Base-by-base conservation (phyloP, 2,329 filamentous ascomycete species). In the Lachnellula cervina region DNA sequence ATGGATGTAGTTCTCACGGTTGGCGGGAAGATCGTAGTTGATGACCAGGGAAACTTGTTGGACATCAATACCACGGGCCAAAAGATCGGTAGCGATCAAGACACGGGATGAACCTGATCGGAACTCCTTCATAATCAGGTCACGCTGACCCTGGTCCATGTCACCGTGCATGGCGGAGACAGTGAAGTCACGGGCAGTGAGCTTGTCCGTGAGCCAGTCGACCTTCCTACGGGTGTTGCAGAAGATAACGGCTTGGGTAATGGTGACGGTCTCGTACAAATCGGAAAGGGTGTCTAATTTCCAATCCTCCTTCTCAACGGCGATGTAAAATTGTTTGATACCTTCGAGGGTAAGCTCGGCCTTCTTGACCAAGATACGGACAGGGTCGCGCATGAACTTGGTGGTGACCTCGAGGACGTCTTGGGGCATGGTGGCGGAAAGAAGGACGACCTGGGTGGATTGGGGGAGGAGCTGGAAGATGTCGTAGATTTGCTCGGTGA, bases 81-180 rank as follows among this genome's bases (percentile, higher is more conserved):
- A 83, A 63, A 99, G 84, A 74, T 99, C 94, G 64, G 94, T 99
- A 76, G 94, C 91, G 72, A 99, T 99, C 72, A 99, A 83, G 67
- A 99, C 94, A 88, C 94, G 92, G 64, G 92, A 97, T 74, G 92
- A 97, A 66, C 94, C 94, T 67, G 92, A 96, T 71, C 94, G 91
- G 89, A 99, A 99, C 82, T 99, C 94, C 86, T 99, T 96, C 94
- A 99, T 99, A 77, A 99, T 99, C 73, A 96, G 83, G 77, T 97
- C 94, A 85, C 94, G 92, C 83, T 97, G 91, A 71, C 79, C 80
- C 81, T 97, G 92, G 77, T 96, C 91, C 94, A 99, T 99, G 73
- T 99, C 94, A 75, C 94, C 94, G 83, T 99, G 94, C 94, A 99
- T 97, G 78, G 93, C 92, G 40, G 93, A 97, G 75, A 99, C 94